Conservation (phyloP, 768 basidiomycete genomes). For the Butyriboletus loyo region DNA sequence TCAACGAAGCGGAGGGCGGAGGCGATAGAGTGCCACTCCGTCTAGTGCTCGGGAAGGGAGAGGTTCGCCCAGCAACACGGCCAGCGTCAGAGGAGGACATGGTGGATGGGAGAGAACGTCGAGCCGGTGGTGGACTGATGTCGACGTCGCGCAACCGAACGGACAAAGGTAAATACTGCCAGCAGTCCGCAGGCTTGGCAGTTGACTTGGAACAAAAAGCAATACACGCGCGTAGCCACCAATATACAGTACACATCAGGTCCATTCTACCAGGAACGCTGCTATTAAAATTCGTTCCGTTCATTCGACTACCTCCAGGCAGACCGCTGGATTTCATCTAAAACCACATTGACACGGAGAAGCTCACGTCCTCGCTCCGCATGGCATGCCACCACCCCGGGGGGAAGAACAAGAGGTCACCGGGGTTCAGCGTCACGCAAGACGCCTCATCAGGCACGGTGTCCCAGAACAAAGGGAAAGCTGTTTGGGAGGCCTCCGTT, state of each 20-base stretch:
- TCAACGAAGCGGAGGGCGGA: slow-evolving; percentile 42
- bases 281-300: slow-evolving; percentile 2
- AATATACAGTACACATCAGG: neutral
- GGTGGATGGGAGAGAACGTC: slow-evolving; percentile 2
- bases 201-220: slow-evolving; percentile 22
- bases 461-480: slow-evolving; percentile 52
- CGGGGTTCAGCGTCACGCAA: slow-evolving; percentile 65
- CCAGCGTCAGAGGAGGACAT: slow-evolving; percentile 33
- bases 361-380: slow-evolving; percentile 77
- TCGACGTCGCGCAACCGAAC: slow-evolving; percentile 12
- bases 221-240: slow-evolving; percentile 8
- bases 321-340: slow-evolving; percentile 38
- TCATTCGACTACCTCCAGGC: slow-evolving; percentile 17
- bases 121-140: slow-evolving; percentile 16
- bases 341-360: slow-evolving; percentile 93
- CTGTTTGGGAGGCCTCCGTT: slow-evolving; percentile 17
- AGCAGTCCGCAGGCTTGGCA: slow-evolving; percentile 14
- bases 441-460: slow-evolving; percentile 59
- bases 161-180: slow-evolving; percentile 10
- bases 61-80: slow-evolving; percentile 27
- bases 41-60: slow-evolving; percentile 24
- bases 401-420: slow-evolving; percentile 87
- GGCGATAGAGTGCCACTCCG: slow-evolving; percentile 29
- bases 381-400: slow-evolving; percentile 95
- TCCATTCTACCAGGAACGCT: slow-evolving; percentile 6